Conservation (phyloP, 352 stramenopile genomes). For the Globisporangium splendens region DNA sequence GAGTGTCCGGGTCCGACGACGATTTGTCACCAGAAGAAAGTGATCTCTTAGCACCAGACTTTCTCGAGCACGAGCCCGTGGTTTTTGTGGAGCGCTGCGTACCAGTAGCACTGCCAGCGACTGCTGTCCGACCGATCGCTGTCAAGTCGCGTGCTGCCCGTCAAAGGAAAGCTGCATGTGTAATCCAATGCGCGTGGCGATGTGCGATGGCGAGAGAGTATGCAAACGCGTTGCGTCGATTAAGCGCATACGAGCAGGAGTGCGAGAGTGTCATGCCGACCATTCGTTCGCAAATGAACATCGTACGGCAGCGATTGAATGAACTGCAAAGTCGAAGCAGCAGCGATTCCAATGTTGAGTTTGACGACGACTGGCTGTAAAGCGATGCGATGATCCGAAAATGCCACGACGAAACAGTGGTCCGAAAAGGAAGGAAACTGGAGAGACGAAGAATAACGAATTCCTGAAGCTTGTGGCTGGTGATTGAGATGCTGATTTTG, state of each 20-base stretch:
- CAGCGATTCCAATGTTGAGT: constrained; percentile 1
- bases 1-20: neutral
- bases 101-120: neutral
- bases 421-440: neutral
- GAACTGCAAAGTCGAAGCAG: constrained; percentile 14
- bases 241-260: constrained; percentile 15
- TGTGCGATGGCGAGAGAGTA: neutral
- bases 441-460: neutral
- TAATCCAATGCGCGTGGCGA: constrained; percentile 11
- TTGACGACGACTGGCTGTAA: constrained; percentile 27
- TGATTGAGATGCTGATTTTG: neutral
- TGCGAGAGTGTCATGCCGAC: constrained; percentile 26
- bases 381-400: neutral
- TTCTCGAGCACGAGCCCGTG: neutral
- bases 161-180: neutral
- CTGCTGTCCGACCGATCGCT: neutral
- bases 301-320: constrained; percentile 21
- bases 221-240: constrained; percentile 8
- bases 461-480: neutral
- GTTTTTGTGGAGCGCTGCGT: constrained; percentile 3
- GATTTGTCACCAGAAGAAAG: neutral
- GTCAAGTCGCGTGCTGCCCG: neutral
- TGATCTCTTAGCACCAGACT: neutral
- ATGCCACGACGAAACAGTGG: too few relatives aligned
- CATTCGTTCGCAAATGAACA: constrained; percentile 24